These are phyloP conservation scores for Parachaetomium inaequale DNA, from an alignment of 495 filamentous ascomycete genomes.

Conservation along the genomic window DNA sequence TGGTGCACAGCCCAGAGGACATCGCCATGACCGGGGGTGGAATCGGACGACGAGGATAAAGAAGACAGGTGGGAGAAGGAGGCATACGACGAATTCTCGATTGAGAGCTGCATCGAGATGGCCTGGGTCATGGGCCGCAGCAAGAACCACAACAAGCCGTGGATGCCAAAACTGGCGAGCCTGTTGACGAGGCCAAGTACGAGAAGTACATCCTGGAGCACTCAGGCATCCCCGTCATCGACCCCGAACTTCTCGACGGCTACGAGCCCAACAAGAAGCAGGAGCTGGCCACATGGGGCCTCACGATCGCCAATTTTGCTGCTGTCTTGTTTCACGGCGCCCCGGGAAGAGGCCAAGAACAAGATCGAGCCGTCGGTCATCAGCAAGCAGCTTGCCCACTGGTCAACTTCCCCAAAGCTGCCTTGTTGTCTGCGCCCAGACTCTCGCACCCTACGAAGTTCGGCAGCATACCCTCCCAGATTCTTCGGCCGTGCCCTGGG, in stretches of 20 bases:
- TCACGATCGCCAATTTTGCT: slow-evolving; percentile 92
- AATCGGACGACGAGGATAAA: no score
- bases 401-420: no score
- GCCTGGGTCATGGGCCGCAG: slow-evolving; percentile 99
- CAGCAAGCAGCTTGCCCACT: slow-evolving; percentile 92
- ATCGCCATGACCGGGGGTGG: no score
- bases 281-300: slow-evolving; percentile 93
- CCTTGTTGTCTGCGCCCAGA: no score
- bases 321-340: slow-evolving; percentile 99
- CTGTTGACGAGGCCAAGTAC: slow-evolving; percentile 92
- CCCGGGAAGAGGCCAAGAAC: slow-evolving; percentile 96
- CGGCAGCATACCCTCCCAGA: no score
- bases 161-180: slow-evolving; percentile 87
- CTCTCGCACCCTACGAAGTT: no score
- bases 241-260: slow-evolving; percentile 93
- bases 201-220: slow-evolving; percentile 96
- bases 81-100: slow-evolving; percentile 90
- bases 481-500: no score
- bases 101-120: slow-evolving; percentile 98
- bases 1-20: no score
- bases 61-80: slow-evolving; percentile 99
- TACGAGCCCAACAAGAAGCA: slow-evolving; percentile 99
- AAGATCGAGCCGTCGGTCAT: slow-evolving; percentile 99
- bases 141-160: slow-evolving; percentile 98
- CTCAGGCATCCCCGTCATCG: slow-evolving; percentile 94